These are phyloP conservation scores for Ciborinia camelliae DNA, from an alignment of 2,329 filamentous ascomycete species.

Conservation along the genomic window DNA sequence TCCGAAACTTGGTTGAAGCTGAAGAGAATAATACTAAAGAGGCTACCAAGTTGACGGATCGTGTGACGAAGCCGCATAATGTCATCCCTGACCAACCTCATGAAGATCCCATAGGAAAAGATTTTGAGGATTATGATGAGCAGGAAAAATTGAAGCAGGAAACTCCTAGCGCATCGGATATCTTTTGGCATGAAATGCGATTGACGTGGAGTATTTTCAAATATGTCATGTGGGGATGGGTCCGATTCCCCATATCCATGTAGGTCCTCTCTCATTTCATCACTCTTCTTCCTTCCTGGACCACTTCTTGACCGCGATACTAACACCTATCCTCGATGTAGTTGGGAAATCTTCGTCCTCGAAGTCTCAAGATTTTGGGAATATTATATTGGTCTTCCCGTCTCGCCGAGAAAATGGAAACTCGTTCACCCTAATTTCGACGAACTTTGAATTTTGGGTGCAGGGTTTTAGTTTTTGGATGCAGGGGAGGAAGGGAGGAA, in stretches of 20 bases:
- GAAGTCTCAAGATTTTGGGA: constrained; percentile 56
- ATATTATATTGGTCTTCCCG: constrained; percentile 61
- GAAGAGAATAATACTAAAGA: constrained; percentile 35
- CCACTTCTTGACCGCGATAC: background rate
- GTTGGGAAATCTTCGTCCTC: constrained; percentile 49
- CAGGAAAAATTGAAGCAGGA: constrained; percentile 34
- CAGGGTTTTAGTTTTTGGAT: too few relatives aligned
- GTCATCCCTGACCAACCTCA: constrained; percentile 36
- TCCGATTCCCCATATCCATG: constrained; percentile 63
- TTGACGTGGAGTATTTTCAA: constrained; percentile 60
- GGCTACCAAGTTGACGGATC: constrained; percentile 29
- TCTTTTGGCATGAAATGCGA: constrained; percentile 60
- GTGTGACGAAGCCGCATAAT: constrained; percentile 43
- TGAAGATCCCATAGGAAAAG: constrained; percentile 40
- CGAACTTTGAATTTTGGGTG: constrained; percentile 44
- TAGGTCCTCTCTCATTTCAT: constrained; percentile 49
- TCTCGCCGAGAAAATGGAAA: constrained; percentile 54
- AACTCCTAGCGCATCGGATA: constrained; percentile 48
- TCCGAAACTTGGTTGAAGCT: constrained; percentile 54
- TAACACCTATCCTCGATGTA: constrained; percentile 36
- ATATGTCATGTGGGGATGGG: constrained; percentile 69
- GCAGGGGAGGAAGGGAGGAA: too few relatives aligned
- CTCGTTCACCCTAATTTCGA: constrained; percentile 37
- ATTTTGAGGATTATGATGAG: constrained; percentile 42
- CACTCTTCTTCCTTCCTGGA: too few relatives aligned